Base-by-base conservation (phyloP, 139 green algal species). In the Spirogloea muscicola region DNA sequence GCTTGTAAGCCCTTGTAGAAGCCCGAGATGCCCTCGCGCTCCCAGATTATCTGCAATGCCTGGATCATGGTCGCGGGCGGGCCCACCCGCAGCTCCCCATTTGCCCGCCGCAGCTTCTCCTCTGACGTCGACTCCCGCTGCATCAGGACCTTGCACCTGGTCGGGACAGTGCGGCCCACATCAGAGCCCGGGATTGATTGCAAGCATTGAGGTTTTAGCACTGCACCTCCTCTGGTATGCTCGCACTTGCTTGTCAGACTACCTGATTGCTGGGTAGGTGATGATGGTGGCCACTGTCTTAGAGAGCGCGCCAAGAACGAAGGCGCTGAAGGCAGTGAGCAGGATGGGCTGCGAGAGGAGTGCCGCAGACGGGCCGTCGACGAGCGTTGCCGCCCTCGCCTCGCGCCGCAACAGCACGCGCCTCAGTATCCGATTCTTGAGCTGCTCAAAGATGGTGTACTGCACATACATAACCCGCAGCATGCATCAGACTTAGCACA, bases 381-480 rank as follows among this genome's bases (percentile, higher is more conserved):
- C 4, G 16, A 7, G 49, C 3, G 40, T 27, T 6, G 38, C 6
- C 25, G 62, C 18, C 49, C 25, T 18, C n/a, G 9, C 13, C 16
- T 66, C 9, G 44, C 38, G 42, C 67, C 49, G 7, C 5, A n/a
- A 13, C 5, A 58, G 5, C 4, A 25, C 13, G 3, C 49, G 49
- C 21, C 51, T 16, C 55, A 76, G 39, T 6, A 68, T 18, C 18
- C 33, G 25, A 33, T 68, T 37, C 58, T 63, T 64, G 48, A 86
- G 42, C 62, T 85, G 81, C 64, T 86, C 81, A 49, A 85, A 86
- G 10, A 85, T 48, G 37, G 81, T 84, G 68, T 82, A 86, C 62
- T 86, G 77, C 59, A 44, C n/a, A n/a, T n/a, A n/a, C 21, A 41
- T 42, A 33, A 71, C 42, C 27, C n/a, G n/a, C n/a, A n/a, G n/a